A percentile compares a stretch with the other conserved stretches of the same genome.
Conservation (phyloP, 306 rosid species). For the Hippophae rhamnoides region DNA sequence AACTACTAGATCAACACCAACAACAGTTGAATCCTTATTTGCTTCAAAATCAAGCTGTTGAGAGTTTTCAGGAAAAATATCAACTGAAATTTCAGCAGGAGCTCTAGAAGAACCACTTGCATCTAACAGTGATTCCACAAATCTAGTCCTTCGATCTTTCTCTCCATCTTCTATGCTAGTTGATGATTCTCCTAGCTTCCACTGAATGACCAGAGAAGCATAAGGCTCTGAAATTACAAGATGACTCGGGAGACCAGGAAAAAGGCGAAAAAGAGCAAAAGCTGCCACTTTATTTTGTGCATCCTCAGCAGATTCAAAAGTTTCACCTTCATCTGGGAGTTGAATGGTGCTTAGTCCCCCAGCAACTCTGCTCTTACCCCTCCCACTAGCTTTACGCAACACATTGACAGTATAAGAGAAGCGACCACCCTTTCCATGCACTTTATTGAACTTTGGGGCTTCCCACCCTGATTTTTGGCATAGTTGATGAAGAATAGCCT, state of each 20-base stretch:
- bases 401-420: slow-evolving; percentile 63
- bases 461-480: slow-evolving; percentile 98
- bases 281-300: slow-evolving; percentile 95
- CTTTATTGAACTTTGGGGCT: slow-evolving; percentile 79
- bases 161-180: slow-evolving; percentile 52
- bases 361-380: slow-evolving; percentile 86
- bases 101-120: slow-evolving; percentile 36
- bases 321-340: slow-evolving; percentile 65
- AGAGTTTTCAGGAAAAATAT: slow-evolving; percentile 23
- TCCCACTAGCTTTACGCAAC: slow-evolving; percentile 82
- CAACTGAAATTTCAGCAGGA: slow-evolving; percentile 28
- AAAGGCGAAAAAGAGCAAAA: slow-evolving; percentile 70
- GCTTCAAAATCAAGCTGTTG: slow-evolving; percentile 22
- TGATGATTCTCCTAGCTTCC: slow-evolving; percentile 77
- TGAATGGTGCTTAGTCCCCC: slow-evolving; percentile 88
- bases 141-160: slow-evolving; percentile 68
- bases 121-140: slow-evolving; percentile 68
- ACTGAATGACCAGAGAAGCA: slow-evolving; percentile 55
- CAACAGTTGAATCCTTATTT: slow-evolving; percentile 26
- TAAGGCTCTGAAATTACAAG: slow-evolving; percentile 65
- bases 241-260: slow-evolving; percentile 79
- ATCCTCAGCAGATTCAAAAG: slow-evolving; percentile 73
- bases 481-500: slow-evolving; percentile 88
- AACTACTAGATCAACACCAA: slow-evolving; percentile 26
- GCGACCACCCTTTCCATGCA: slow-evolving; percentile 45